Evolutionary conservation across 1,284 basidiomycete species (phyloP), one percentile per base, ranked within the genome.

Genomic region (Rhodotorula sp.): DNA sequence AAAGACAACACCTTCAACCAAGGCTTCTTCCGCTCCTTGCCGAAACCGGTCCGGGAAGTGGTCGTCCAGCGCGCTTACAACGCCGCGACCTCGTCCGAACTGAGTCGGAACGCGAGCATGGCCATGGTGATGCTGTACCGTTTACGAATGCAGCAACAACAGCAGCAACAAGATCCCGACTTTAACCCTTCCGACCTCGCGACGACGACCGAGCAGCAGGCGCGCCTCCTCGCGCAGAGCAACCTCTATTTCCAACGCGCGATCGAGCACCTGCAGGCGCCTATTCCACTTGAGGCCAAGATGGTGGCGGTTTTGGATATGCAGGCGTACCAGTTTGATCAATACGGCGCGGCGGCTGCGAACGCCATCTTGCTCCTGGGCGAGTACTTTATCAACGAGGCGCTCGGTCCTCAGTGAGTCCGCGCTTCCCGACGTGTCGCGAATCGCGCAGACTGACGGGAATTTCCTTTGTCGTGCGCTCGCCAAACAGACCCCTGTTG

Each of bases 201-300:
- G 14, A 17, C 51, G 3, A 44, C 57, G 20, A 46, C 48, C 4
- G 69, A 62, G 10, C 65, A 70, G 30, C 69, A 67, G 20, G 59
- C 58, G 18, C 26, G 46, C n/a, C 49, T 74, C 8, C 58, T 73
- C 42, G 69, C 69, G 2, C 72, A 69, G 56, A 66, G 61, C n/a
- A 65, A 69, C 44, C 44, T 33, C 45, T 74, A 67, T 62, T 74
- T 71, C 53, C 69, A 70, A 20, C 61, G 60, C 8, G 72, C 72
- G 17, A 62, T 73, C 62, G 67, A 67, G 61, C 69, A 68, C 49
- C 51, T 70, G 6, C 68, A 73, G 42, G 51, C 65, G 46, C 72
- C 66, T 37, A 71, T 74, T 18, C 72, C 72, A 10, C 57, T 74
- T 49, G 72, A 74, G 30, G 70, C 70, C 26, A 71, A 74, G 42